phyloP scores from a whole-genome alignment of 2,329 filamentous ascomycete species.

The Beauveria rudraprayagi region DNA sequence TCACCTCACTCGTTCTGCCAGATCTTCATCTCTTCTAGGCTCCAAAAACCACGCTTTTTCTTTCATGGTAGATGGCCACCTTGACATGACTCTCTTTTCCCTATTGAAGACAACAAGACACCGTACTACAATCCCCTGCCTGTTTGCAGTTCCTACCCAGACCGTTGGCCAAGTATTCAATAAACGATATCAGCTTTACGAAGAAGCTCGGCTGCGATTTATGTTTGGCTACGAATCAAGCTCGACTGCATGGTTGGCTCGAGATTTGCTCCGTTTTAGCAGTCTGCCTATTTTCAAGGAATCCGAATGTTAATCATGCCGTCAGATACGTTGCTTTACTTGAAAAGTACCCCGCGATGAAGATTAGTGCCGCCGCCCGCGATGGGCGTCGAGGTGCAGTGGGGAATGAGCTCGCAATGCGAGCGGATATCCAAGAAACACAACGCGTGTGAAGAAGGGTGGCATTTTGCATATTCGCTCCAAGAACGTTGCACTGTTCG shows the following conservation, averaged over 20 bases:
- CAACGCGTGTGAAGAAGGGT: background rate
- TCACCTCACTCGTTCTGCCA: too few species aligned
- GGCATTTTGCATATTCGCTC: background rate
- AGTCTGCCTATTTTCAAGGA: background rate
- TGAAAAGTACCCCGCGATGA: background rate
- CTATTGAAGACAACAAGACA: background rate
- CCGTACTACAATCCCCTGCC: background rate
- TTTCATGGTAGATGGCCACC: too few species aligned
- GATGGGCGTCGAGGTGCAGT: background rate
- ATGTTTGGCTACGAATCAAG: background rate
- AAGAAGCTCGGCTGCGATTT: background rate
- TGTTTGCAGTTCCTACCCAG: background rate
- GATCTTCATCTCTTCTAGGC: too few species aligned
- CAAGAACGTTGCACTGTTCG: too few species aligned
- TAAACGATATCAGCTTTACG: background rate
- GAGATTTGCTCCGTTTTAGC: background rate
- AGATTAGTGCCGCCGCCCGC: background rate
- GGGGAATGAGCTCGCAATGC: background rate
- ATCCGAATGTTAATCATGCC: background rate
- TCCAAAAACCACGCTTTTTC: too few species aligned
- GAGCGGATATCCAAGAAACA: background rate
- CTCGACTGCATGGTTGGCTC: background rate
- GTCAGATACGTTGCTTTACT: background rate
- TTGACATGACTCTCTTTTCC: background rate
- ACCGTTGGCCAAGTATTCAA: background rate